These are phyloP conservation scores for Plasmopara muralis DNA, from an alignment of 352 stramenopile genomes.

Conservation along the genomic window DNA sequence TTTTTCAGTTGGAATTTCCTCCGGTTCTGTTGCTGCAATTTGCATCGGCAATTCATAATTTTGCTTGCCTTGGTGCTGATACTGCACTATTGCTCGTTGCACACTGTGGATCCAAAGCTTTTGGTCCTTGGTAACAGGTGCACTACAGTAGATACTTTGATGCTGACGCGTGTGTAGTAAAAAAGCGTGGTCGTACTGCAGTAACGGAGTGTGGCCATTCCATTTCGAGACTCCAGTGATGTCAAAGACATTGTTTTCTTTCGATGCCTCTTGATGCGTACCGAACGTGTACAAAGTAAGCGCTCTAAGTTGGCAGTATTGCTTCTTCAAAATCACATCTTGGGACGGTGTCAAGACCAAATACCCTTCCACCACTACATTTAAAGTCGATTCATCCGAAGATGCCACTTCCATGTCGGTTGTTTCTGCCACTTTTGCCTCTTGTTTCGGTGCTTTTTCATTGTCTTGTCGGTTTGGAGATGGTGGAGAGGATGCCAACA, in stretches of 20 bases:
- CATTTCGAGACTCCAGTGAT: conserved; percentile 47
- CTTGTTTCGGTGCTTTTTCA: conserved; percentile 8
- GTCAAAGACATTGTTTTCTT: conserved; percentile 19
- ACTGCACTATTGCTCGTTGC: conserved; percentile 37
- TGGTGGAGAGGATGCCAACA: conserved; percentile 24
- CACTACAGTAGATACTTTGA: conserved; percentile 64
- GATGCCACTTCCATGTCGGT: not conserved
- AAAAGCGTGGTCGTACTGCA: conserved; percentile 72
- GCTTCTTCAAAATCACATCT: conserved; percentile 46
- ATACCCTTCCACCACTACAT: conserved; percentile 46
- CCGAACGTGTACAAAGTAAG: conserved; percentile 39
- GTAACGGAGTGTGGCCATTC: conserved; percentile 50
- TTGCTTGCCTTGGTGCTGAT: conserved; percentile 13
- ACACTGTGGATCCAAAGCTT: conserved; percentile 57
- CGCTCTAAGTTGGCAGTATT: conserved; percentile 45
- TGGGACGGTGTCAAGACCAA: conserved; percentile 42
- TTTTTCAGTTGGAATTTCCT: conserved; percentile 3
- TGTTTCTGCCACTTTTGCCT: not conserved
- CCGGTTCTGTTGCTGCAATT: conserved; percentile 19
- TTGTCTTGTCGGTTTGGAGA: conserved; percentile 16
- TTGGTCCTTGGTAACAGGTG: conserved; percentile 50
- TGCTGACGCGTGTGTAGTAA: conserved; percentile 47
- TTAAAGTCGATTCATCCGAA: not conserved
- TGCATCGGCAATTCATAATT: conserved; percentile 16
- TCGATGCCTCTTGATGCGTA: conserved; percentile 28